Evolutionary conservation across 768 basidiomycete species (phyloP), one percentile per base, ranked within the genome.

Genomic region (Cystofilobasidium ferigula): DNA sequence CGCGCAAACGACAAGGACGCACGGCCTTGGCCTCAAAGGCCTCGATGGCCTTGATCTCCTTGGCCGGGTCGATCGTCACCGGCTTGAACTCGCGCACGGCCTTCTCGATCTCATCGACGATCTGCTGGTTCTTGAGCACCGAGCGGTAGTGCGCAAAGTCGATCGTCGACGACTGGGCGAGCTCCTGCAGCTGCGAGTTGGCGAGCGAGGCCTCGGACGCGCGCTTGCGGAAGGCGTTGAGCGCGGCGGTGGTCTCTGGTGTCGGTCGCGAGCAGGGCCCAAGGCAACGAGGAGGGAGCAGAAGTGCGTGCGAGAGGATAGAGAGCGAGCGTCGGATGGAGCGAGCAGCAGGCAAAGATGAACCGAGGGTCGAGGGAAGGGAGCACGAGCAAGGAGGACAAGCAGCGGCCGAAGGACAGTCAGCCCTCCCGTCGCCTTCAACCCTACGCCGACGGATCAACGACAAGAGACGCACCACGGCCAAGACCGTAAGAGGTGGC

Each of bases 1-100:
- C n/a, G 14, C 8, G n/a, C 43, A 28, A 38, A 47, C 32, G 62
- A 62, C 22, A 26, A 16, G 45, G n/a, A 81, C 86, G 71, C 71
- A 97, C 94, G 69, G 95, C 95, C 79, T 93, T 95, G 69, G 84
- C 81, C 82, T 98, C 89, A 77, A 99, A 99, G 58, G 89, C 85
- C 75, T 94, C 91, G 72, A 99, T 95, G 53, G 89, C 91, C 79
- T 91, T 94, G 78, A 95, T 75, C 77, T 93, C 89, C 62, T 88
- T 81, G 71, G 78, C 79, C 66, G 92, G 87, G 74, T 99, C 94
- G 78, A 97, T 97, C 2, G 89, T 87, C 61, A 90, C 86, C 40
- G 95, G 89, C 79, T 94, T 95, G 82, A 95, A 98, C 38, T 84
- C 83, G 68, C 81, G 85, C 72, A 95, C 76, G 61, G 86, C 76